Conservation (phyloP, 371 early-diverging fungal genomes). For the Synchytrium microbalum region DNA sequence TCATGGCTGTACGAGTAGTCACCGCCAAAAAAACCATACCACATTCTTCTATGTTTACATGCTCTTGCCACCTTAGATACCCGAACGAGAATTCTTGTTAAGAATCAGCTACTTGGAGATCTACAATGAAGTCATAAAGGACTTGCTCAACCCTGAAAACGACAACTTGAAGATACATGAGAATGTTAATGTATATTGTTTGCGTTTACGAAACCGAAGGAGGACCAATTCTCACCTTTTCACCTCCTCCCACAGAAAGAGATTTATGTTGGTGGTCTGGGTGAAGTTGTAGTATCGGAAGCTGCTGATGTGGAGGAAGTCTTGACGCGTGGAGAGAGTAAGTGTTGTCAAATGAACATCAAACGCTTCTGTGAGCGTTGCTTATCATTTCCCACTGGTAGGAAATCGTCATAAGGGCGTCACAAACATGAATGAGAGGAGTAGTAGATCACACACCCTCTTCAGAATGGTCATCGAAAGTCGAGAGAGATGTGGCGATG, state of each 20-base stretch:
- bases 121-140: slow-evolving; percentile 49
- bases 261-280: slow-evolving; percentile 20
- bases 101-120: slow-evolving; percentile 54
- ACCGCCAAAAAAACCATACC: background rate
- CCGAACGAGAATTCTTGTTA: slow-evolving; percentile 26
- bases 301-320: slow-evolving; percentile 16
- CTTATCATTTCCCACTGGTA: slow-evolving; percentile 4
- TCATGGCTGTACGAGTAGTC: slow-evolving; percentile 36
- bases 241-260: slow-evolving; percentile 14
- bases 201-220: background rate
- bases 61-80: slow-evolving; percentile 9
- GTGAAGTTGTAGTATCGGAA: slow-evolving; percentile 20
- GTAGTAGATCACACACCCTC: slow-evolving; percentile 49
- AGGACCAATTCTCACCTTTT: background rate
- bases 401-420: slow-evolving; percentile 42
- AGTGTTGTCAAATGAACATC: background rate
- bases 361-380: background rate
- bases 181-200: slow-evolving; percentile 18
- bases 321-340: slow-evolving; percentile 27
- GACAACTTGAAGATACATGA: slow-evolving; percentile 36
- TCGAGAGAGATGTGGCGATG: slow-evolving; percentile 9
- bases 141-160: slow-evolving; percentile 26
- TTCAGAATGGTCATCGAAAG: slow-evolving; percentile 36
- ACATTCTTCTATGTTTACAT: background rate
- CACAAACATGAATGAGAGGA: slow-evolving; percentile 49